phyloP scores from a whole-genome alignment of 352 stramenopile genomes.

The Globisporangium rhizosaccharum region DNA sequence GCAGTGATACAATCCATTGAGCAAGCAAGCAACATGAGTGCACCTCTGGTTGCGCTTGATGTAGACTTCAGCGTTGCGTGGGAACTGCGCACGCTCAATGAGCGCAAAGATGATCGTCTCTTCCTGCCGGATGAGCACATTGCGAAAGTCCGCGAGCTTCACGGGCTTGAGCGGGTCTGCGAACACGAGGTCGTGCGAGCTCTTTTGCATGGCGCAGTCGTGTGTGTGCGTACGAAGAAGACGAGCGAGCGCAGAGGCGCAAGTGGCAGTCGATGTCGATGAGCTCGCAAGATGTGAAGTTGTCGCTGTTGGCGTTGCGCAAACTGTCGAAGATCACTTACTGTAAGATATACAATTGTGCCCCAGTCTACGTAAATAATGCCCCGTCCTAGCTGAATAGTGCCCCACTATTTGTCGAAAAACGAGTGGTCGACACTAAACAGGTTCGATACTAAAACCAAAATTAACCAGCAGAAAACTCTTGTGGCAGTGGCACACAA shows the following conservation, averaged over 20 bases:
- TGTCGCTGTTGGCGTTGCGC: not conserved
- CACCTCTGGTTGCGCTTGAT: conserved; percentile 78
- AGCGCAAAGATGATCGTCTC: conserved; percentile 99
- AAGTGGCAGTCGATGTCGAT: not conserved
- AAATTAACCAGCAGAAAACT: conserved; percentile 4
- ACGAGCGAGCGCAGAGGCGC: not conserved
- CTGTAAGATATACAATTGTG: not conserved
- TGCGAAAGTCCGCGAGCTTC: conserved; percentile 84
- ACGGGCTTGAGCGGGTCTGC: conserved; percentile 62
- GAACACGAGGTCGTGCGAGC: conserved; percentile 60
- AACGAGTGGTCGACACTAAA: not conserved
- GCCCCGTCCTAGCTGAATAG: not conserved
- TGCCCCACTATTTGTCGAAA: not conserved
- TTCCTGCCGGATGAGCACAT: conserved; percentile 90
- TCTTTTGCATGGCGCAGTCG: conserved; percentile 33
- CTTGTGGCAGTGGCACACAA: conserved; percentile 2
- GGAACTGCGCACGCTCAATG: conserved; percentile 97
- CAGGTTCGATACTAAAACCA: not conserved
- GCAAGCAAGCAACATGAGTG: conserved; percentile 3
- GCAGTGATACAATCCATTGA: not conserved
- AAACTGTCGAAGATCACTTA: not conserved
- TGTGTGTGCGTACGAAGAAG: not conserved
- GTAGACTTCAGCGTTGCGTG: conserved; percentile 95
- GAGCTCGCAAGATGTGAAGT: not conserved
- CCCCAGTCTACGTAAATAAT: not conserved